Evolutionary conservation across 2,329 filamentous ascomycete genomes (phyloP), one percentile per base, ranked within the genome.

Genomic region (Epichloe gansuensis): DNA sequence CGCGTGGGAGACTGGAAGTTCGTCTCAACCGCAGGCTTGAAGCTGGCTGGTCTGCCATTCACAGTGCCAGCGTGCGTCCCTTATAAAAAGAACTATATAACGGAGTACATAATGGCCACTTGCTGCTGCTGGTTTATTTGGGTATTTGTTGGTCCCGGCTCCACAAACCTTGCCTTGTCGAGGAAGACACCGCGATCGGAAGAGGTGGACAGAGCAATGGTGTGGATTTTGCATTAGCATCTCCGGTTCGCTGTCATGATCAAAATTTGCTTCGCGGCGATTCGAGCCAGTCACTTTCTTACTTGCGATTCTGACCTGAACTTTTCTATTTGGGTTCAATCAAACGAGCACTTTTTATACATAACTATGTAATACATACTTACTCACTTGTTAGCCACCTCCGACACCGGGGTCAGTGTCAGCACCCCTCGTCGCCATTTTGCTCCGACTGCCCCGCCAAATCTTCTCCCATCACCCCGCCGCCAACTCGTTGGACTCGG

Each of bases 401-500:
- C 46, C 46, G 46, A 34, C 46, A 31, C 34, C 46, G 44, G 44
- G 41, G 31, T 25, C 13, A 15, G 25, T 17, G 31, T 15, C 13
- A 15, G 25, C 40, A 40, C 38, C 23, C 25, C 50, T 44, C 47
- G 47, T 38, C 39, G 38, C 49, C 48, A 44, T 25, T 50, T 36
- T 43, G 34, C 52, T n/a, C 45, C 49, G 31, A 49, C 21, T 13
- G 38, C 54, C 54, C 54, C 54, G 53, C 53, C 54, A 50, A 40
- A 53, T 25, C 41, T 51, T 49, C 31, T 50, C 9, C 23, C 40
- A 25, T 50, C 49, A 46, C 40, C 54, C 43, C 50, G 35, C 53
- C 38, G 13, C 49, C 48, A 42, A 5, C 49, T 48, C 21, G 47
- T 49, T 44, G 23, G 31, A 31, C 31, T 15, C 12, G 47, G n/a